Base-by-base conservation (phyloP, 148 eudicot genomes). In the Rhododendron molle region DNA sequence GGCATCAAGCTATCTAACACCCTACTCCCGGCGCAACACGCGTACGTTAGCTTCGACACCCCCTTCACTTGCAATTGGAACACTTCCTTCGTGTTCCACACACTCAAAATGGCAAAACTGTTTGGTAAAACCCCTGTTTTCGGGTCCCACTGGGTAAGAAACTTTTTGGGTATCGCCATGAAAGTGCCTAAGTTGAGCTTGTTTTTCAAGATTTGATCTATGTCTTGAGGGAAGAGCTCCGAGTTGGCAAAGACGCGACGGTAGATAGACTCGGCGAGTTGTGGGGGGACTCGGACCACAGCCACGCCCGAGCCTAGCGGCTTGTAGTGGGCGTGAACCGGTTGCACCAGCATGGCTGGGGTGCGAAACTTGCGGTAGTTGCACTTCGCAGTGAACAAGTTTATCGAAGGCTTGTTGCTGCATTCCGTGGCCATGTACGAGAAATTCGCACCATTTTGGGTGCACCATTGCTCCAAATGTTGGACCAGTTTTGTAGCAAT, bases 401-500 rank as follows among this genome's bases (percentile, higher is more conserved):
- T 95, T 83, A 96, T 77, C 5, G 99, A 96, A 47, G 98, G 88
- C 60, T 92, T 80, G 78, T 96, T 96, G 81, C 80, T 86, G 81
- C 92, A 90, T 44, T 95, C 99, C 1, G 99, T 96, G 67, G 98
- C 98, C 97, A 96, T 94, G 83, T 96, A 96, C 2, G 93, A 92
- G 78, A 92, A 95, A 1, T 89, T 88, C 18, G 96, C 98, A 15
- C 92, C 99, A 14, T 91, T 92, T 65, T 88, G 23, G 76, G 69
- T 90, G 86, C 96, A 89, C 98, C 99, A 95, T 78, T 91, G 90
- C 87, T 95, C 99, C 58, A 92, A 62, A 81, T 80, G 85, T 11
- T 84, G 84, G 12, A 96, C 92, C 43, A 95, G 88, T 82, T 89
- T 93, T 67, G 92, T 88, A 4, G 90, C 98, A 43, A 95, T 89